Percentiles rank a stretch among this genome's conserved stretches.
phyloP scores from a whole-genome alignment of 768 basidiomycete species.

The Leccinum arenicola region DNA sequence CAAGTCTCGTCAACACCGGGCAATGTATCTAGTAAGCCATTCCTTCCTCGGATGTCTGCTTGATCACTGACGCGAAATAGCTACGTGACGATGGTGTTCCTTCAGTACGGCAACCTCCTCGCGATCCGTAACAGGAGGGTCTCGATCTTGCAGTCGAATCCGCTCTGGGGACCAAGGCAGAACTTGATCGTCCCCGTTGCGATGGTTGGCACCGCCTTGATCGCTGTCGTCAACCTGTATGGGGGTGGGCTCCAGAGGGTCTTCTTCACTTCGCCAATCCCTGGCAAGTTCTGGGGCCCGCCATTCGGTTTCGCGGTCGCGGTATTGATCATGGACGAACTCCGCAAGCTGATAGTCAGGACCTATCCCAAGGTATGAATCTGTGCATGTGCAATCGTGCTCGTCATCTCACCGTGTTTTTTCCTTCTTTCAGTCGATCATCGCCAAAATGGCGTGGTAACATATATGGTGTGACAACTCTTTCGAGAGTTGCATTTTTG shows the following conservation, averaged over 20 bases:
- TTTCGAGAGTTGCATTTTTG: neutral
- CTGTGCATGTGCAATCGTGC: neutral
- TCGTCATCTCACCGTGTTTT: conserved; percentile 7
- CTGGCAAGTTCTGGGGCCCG: conserved; percentile 46
- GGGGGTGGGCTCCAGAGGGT: conserved; percentile 43
- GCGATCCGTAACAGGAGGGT: conserved; percentile 44
- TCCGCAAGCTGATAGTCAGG: conserved; percentile 43
- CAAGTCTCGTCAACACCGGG: conserved; percentile 37
- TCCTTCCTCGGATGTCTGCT: neutral
- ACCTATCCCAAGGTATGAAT: conserved; percentile 38
- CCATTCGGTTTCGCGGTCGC: conserved; percentile 44
- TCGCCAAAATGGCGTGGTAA: conserved; percentile 41
- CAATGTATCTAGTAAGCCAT: conserved; percentile 44
- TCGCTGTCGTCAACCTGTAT: conserved; percentile 44
- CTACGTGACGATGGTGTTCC: conserved; percentile 47
- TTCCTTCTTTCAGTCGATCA: conserved; percentile 26
- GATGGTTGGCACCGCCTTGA: conserved; percentile 41
- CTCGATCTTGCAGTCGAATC: conserved; percentile 42
- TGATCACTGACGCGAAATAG: conserved; percentile 19
- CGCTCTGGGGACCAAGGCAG: conserved; percentile 45
- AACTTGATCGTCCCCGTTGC: conserved; percentile 38
- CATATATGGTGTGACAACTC: neutral
- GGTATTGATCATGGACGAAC: conserved; percentile 42
- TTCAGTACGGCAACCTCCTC: conserved; percentile 43
- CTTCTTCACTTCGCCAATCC: conserved; percentile 43